phyloP scores from a whole-genome alignment of 78 protist species.

The Chrysochromulina tobinii region DNA sequence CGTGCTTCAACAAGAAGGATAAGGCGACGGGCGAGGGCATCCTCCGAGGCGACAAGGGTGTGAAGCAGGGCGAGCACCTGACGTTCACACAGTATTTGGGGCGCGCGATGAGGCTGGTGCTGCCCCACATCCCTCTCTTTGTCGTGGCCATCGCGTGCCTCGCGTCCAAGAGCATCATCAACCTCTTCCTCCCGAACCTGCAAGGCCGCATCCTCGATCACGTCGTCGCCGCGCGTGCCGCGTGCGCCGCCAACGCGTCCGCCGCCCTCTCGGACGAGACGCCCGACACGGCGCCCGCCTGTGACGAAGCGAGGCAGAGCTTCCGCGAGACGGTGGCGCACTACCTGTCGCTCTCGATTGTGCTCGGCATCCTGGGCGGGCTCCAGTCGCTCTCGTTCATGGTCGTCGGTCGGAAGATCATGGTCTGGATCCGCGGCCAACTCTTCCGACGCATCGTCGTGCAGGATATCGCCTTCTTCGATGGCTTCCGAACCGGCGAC shows the following conservation, averaged over 20 bases:
- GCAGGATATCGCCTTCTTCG: constrained; percentile 31
- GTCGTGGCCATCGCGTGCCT: background rate
- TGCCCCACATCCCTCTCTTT: background rate
- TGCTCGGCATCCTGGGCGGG: background rate
- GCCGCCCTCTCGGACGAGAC: background rate
- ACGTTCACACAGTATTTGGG: background rate
- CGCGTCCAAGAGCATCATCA: background rate
- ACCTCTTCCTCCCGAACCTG: background rate
- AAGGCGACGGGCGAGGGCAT: background rate
- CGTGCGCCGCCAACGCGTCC: background rate
- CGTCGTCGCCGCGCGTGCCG: background rate
- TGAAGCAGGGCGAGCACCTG: background rate
- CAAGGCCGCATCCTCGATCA: background rate
- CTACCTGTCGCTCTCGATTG: background rate
- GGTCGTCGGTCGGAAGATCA: background rate
- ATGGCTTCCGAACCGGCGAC: background rate
- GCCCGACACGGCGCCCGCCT: background rate
- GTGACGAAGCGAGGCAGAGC: background rate
- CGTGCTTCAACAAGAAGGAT: constrained; percentile 18
- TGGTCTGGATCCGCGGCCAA: background rate
- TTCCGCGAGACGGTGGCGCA: background rate
- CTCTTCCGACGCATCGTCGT: background rate
- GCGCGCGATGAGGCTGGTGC: background rate
- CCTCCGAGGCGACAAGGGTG: background rate
- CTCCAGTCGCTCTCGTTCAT: background rate